Percentiles rank a stretch among this genome's conserved stretches.
phyloP scores from a whole-genome alignment of 2,329 filamentous ascomycete genomes.

The Ophioceras dolichostomum region DNA sequence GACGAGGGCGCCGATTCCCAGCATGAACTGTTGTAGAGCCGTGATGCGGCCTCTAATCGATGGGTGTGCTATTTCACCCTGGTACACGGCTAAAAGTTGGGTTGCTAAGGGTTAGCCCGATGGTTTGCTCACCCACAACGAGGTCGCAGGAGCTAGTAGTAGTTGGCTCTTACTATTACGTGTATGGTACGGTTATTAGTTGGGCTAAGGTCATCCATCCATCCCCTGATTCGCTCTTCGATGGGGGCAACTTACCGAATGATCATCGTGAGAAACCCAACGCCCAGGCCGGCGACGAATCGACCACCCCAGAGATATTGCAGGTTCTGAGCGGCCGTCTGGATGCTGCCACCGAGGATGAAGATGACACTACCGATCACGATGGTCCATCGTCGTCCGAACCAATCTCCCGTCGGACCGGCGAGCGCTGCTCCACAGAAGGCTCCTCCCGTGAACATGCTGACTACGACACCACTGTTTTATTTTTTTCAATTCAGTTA shows the following conservation, averaged over 20 bases:
- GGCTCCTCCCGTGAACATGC: conserved; percentile 66
- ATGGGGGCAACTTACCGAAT: conserved; percentile 25
- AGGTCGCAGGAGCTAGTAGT: too few species aligned
- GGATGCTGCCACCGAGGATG: conserved; percentile 57
- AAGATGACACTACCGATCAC: conserved; percentile 60
- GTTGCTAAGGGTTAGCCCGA: too few species aligned
- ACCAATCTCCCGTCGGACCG: conserved; percentile 47
- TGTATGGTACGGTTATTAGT: neutral
- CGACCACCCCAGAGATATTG: conserved; percentile 59
- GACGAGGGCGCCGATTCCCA: conserved; percentile 61
- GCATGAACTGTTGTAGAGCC: conserved; percentile 70
- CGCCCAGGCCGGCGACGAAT: conserved; percentile 53
- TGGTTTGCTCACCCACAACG: too few species aligned
- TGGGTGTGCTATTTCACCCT: conserved; percentile 69
- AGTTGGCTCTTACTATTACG: conserved; percentile 11
- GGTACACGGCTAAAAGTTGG: conserved; percentile 43
- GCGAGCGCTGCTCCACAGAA: conserved; percentile 57
- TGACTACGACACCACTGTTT: conserved; percentile 55
- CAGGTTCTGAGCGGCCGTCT: conserved; percentile 51
- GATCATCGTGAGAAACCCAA: conserved; percentile 29
- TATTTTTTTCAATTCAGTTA: neutral
- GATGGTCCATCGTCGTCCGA: conserved; percentile 63
- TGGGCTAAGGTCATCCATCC: conserved; percentile 14
- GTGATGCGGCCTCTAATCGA: conserved; percentile 66
- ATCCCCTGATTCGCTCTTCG: conserved; percentile 47